A percentile compares a stretch with the other conserved stretches of the same genome.
These are phyloP conservation scores for Grosmannia huntii DNA, from an alignment of 2,329 filamentous ascomycete genomes.

Conservation along the genomic window DNA sequence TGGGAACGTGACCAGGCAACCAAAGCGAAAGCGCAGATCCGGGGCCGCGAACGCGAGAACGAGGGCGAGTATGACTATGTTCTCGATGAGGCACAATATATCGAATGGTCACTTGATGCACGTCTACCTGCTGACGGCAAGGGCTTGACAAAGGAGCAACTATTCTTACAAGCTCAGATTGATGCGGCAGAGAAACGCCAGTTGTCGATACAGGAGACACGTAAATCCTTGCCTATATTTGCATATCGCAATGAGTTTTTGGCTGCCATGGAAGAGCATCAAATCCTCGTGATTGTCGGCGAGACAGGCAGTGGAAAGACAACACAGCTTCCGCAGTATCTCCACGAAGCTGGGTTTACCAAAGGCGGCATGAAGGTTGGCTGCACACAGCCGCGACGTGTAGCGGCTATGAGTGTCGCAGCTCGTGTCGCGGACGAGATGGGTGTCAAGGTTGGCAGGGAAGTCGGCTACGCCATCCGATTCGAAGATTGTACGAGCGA, in stretches of 20 bases:
- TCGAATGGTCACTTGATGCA: constrained; percentile 70
- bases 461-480: constrained; percentile 89
- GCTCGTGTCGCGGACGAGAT: constrained; percentile 91
- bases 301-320: constrained; percentile 95
- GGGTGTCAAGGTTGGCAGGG: constrained; percentile 75
- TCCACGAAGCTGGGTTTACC: constrained; percentile 83
- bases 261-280: constrained; percentile 71
- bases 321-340: constrained; percentile 86
- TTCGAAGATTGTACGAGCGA: constrained; percentile 89
- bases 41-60: constrained; percentile 58
- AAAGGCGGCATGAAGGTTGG: constrained; percentile 75
- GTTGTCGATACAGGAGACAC: constrained; percentile 76
- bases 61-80: constrained; percentile 86
- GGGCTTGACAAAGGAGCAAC: constrained; percentile 64
- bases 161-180: constrained; percentile 65
- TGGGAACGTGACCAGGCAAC: constrained; percentile 86
- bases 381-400: constrained; percentile 87
- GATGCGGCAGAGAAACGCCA: constrained; percentile 83
- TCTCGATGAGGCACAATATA: constrained; percentile 77
- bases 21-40: constrained; percentile 79
- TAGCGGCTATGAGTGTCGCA: constrained; percentile 96
- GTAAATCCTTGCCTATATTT: constrained; percentile 84
- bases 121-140: constrained; percentile 60
- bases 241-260: constrained; percentile 76
- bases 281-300: constrained; percentile 83